These are phyloP conservation scores for Angomonas desouzai DNA, from an alignment of 208 protist genomes.

Conservation along the genomic window DNA sequence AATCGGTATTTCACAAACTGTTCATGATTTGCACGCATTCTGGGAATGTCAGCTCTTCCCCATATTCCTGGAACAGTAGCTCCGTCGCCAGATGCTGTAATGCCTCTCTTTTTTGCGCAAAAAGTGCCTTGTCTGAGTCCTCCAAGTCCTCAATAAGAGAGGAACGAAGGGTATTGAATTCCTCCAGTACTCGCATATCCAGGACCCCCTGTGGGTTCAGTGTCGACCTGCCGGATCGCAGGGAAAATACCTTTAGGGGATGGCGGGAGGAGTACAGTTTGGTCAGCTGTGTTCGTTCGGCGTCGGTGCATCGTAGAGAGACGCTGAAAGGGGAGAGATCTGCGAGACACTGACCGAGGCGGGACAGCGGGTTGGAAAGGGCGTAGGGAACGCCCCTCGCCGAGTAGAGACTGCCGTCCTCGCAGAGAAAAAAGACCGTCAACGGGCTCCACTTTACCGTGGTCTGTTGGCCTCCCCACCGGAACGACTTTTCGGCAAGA, in stretches of 20 bases:
- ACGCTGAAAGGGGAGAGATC: slow-evolving; percentile 4
- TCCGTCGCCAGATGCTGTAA: slow-evolving; percentile 14
- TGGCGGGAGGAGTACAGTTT: neutral
- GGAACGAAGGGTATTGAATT: neutral
- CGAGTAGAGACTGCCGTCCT: slow-evolving; percentile 56
- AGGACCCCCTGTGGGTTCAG: neutral
- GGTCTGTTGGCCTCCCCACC: slow-evolving; percentile 23
- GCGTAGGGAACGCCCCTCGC: slow-evolving; percentile 49
- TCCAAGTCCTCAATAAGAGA: neutral
- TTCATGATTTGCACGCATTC: slow-evolving; percentile 22
- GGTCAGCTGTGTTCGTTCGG: neutral
- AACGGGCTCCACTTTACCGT: slow-evolving; percentile 12
- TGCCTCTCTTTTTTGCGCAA: neutral
- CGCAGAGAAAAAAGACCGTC: slow-evolving; percentile 42
- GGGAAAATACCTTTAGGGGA: neutral
- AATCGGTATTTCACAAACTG: slow-evolving; percentile 14
- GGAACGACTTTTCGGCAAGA: neutral
- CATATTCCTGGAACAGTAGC: slow-evolving; percentile 34
- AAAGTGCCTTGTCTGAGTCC: neutral
- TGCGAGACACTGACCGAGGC: slow-evolving; percentile 36
- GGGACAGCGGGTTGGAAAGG: slow-evolving; percentile 47
- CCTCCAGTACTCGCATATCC: neutral
- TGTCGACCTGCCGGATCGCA: neutral
- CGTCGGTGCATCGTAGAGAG: neutral
- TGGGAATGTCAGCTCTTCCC: slow-evolving; percentile 22